Base-by-base conservation (phyloP, 176 grass and related monocot species). In the Zea mays region DNA sequence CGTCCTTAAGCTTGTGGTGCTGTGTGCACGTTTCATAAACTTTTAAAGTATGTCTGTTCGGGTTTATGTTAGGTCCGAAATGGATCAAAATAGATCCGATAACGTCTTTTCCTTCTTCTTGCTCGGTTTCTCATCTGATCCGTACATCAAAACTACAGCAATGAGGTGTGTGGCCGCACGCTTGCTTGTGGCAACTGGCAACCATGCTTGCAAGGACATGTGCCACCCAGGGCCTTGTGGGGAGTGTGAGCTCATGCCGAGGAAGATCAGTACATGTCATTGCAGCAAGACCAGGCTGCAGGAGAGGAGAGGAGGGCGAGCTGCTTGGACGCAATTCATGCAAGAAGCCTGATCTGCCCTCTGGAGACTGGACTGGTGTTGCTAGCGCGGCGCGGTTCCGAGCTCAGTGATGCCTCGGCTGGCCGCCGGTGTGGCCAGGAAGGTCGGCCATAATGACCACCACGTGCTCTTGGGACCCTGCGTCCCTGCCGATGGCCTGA, bases 141-240 rank as follows among this genome's bases (percentile, higher is more conserved):
- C 27, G 27, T 27, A 27, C 27, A 27, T 27, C 27, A 27, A 27
- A 27, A 27, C 27, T 27, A 27, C 27, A 27, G 94, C 51, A 84
- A 77, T 19, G 88, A 83, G 16, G 67, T 69, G 6, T 89, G 94
- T 7, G 51, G 41, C n/a, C 69, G 42, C 37, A 62, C 35, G 19
- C 88, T 97, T 12, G 56, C 79, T 8, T 97, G 94, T 27, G 27
- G 27, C 27, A 27, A 27, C 27, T 47, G 94, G 79, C 11, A 93
- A 93, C 35, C 94, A 97, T 76, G 62, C 48, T 49, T 97, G 94
- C 79, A 40, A 27, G 15, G 81, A 93, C 41, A 59, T 78, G 68
- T 97, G 94, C 79, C 94, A 97, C 38, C 91, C 91, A 8, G 94
- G 91, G 6, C 75, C 84, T 0, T 97, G 94, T 8, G 86, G 91